Percentiles rank a stretch among this genome's conserved stretches.
phyloP scores from a whole-genome alignment of 176 grass and related monocot species.

The Ananas comosus region DNA sequence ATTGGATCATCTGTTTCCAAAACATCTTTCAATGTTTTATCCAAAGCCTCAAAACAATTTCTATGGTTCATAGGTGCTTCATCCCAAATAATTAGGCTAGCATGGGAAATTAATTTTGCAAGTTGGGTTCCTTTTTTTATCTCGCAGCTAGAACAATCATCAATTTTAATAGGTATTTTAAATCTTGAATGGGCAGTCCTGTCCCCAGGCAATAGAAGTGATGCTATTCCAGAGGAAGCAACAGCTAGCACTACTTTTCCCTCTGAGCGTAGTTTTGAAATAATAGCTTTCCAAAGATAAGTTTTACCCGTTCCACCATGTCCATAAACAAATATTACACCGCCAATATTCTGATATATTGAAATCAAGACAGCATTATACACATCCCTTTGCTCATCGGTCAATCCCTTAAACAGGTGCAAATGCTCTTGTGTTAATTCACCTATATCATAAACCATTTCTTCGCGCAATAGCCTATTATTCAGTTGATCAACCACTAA shows the following conservation, averaged over 20 bases:
- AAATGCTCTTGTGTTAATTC: neutral
- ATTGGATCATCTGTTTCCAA: neutral
- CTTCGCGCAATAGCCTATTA: slow-evolving; percentile 4
- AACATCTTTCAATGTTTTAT: slow-evolving; percentile 12
- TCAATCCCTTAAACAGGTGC: neutral
- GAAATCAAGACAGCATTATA: slow-evolving; percentile 17
- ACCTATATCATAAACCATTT: neutral
- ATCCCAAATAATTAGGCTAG: too few relatives aligned
- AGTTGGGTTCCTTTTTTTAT: slow-evolving; percentile 16
- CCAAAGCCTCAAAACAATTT: slow-evolving; percentile 4
- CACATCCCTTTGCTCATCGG: neutral
- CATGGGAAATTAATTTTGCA: slow-evolving; percentile 1
- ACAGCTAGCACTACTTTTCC: slow-evolving; percentile 15
- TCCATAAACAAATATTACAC: slow-evolving; percentile 16
- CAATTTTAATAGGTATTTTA: slow-evolving; percentile 25
- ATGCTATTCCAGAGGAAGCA: slow-evolving; percentile 1
- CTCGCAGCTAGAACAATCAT: slow-evolving; percentile 5
- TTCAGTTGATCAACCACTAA: neutral
- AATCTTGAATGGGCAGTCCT: slow-evolving; percentile 22
- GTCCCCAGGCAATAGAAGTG: neutral
- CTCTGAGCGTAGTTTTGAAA: neutral
- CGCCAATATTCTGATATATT: neutral
- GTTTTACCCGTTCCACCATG: too few relatives aligned
- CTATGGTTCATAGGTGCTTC: too few relatives aligned
- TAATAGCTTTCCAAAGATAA: too few relatives aligned